Conservation (phyloP, 345 rosid genomes). For the Citrus inodora region DNA sequence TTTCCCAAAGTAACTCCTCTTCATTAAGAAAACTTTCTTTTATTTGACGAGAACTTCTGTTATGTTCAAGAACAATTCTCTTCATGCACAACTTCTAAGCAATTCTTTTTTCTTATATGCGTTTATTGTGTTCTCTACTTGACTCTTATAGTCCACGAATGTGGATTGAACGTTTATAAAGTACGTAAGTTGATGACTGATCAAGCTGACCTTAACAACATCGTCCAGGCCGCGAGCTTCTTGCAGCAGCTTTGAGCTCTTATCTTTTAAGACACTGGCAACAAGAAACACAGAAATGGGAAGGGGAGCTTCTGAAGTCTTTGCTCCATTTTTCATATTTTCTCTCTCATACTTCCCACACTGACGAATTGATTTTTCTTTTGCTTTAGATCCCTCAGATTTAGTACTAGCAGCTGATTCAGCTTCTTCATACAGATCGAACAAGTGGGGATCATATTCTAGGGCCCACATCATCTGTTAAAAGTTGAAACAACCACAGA, state of each 20-base stretch:
- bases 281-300: slow-evolving; percentile 95
- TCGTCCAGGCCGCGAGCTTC: slow-evolving; percentile 97
- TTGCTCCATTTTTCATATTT: slow-evolving; percentile 58
- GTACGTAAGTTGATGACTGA: background rate
- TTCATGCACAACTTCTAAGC: background rate
- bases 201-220: slow-evolving; percentile 69
- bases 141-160: background rate
- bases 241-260: slow-evolving; percentile 68
- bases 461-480: slow-evolving; percentile 99
- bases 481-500: slow-evolving; percentile 7
- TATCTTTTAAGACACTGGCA: slow-evolving; percentile 95
- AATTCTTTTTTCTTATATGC: background rate
- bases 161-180: background rate
- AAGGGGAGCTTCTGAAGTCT: slow-evolving; percentile 60
- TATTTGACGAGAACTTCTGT: background rate
- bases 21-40: background rate
- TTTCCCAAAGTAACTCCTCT: no score
- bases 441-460: slow-evolving; percentile 88
- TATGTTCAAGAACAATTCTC: background rate
- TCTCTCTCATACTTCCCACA: slow-evolving; percentile 91
- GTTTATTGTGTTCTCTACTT: background rate
- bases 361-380: slow-evolving; percentile 56
- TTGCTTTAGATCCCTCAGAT: slow-evolving; percentile 57
- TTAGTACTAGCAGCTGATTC: slow-evolving; percentile 39
- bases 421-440: slow-evolving; percentile 63